These are phyloP conservation scores for Phtheirospermum japonicum DNA, from an alignment of 257 asterid species.

Conservation along the genomic window DNA sequence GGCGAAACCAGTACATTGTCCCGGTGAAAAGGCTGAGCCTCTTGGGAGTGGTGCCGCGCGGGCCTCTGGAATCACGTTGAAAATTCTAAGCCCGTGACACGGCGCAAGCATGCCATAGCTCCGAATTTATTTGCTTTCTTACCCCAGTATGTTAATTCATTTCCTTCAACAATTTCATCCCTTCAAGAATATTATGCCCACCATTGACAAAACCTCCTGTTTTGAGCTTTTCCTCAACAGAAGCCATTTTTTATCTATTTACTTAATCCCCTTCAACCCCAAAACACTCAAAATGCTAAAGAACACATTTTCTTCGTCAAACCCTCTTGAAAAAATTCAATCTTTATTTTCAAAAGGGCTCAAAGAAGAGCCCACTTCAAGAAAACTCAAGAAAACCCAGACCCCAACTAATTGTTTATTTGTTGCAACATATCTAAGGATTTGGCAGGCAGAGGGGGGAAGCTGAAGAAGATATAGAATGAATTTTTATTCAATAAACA, in stretches of 20 bases:
- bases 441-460: no score
- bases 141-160: conserved; percentile 56
- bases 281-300: conserved; percentile 20
- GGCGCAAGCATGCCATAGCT: conserved; percentile 92
- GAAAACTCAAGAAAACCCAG: conserved; percentile 15
- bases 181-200: conserved; percentile 53
- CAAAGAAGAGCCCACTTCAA: conserved; percentile 25
- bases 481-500: no score
- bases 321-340: not conserved
- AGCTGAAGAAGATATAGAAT: no score
- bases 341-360: not conserved
- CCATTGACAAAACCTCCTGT: conserved; percentile 46
- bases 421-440: no score
- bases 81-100: no score
- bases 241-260: conserved; percentile 38
- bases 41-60: no score
- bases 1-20: no score
- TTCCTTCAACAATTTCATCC: conserved; percentile 74
- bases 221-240: conserved; percentile 54
- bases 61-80: no score
- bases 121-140: conserved; percentile 61
- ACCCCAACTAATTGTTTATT: no score
- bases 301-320: not conserved
- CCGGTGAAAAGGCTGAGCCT: no score
- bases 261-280: not conserved